Evolutionary conservation across 371 early-diverging fungal genomes (phyloP), one percentile per base, ranked within the genome.

Genomic region (Rhizopus delemar): DNA sequence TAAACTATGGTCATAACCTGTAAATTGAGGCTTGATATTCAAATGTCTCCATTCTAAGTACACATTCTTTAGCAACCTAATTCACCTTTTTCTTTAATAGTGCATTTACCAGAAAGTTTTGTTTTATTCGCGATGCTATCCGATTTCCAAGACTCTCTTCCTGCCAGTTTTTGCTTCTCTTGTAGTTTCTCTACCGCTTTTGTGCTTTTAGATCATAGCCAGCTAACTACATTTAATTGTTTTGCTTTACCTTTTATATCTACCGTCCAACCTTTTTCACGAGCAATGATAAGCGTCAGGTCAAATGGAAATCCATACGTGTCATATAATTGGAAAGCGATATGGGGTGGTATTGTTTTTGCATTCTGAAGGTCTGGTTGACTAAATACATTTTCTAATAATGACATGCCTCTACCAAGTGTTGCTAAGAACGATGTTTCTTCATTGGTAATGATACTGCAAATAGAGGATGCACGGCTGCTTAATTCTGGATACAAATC

Each of bases 221-320:
- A 22, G 22, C 22, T 2, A 22, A 22, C 22, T 22, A 22, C 22
- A 22, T 22, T 22, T 22, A 22, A 22, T 22, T 22, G 2, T 22
- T 28, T 22, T 9, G 11, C 2, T 11, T 11, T 62, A 80, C 80
- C 80, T 65, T 69, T 61, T 48, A 86, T 67, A 63, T 90, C 87
- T 2, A 90, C 83, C 4, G 67, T 66, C 88, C 89, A 88, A 6
- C 91, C 92, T 45, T 77, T 73, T 56, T 90, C 91, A 8, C 75
- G 68, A 5, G 89, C 89, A 61, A 92, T 89, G 53, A 86, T 69
- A 11, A 83, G 65, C 0, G 89, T 88, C 49, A 92, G 64, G 58
- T 92, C 92, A 22, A 89, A 70, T 0, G 92, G 92, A 57, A 92
- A 90, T 0, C 92, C 92, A 64, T 84, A 89, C 1, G 90, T 89